Conservation (phyloP, 2,329 filamentous ascomycete species). For the Colletotrichum shisoi region DNA sequence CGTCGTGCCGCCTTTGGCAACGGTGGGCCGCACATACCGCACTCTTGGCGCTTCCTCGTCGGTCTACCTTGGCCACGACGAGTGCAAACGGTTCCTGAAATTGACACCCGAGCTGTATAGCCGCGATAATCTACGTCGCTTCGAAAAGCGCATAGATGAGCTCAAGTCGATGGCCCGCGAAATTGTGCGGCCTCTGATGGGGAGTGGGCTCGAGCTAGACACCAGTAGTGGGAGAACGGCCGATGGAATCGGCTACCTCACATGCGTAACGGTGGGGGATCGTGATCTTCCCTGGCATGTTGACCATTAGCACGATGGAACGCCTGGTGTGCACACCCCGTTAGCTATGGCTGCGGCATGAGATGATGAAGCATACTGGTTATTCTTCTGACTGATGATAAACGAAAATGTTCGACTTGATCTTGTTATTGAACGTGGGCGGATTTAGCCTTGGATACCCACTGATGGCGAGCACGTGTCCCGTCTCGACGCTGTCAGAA, state of each 20-base stretch:
- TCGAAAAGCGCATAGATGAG: constrained; percentile 88
- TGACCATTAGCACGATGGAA: constrained; percentile 38
- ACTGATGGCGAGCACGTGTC: constrained; percentile 9
- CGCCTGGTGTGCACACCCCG: neutral
- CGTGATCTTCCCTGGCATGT: constrained; percentile 61
- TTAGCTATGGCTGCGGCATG: constrained; percentile 1
- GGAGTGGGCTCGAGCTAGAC: constrained; percentile 84
- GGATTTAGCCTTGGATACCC: constrained; percentile 28
- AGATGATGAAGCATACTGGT: constrained; percentile 19
- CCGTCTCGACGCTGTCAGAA: neutral
- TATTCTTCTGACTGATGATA: constrained; percentile 27
- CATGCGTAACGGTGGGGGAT: constrained; percentile 59
- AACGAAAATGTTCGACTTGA: constrained; percentile 21
- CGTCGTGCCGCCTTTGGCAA: constrained; percentile 59
- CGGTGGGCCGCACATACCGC: constrained; percentile 77
- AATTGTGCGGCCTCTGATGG: constrained; percentile 83
- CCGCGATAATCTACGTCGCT: constrained; percentile 82
- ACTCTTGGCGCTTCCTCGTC: constrained; percentile 71
- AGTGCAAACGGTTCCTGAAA: constrained; percentile 90
- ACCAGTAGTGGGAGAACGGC: constrained; percentile 58
- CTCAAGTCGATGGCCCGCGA: constrained; percentile 84
- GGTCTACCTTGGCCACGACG: constrained; percentile 81
- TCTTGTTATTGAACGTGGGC: constrained; percentile 5
- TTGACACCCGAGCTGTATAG: constrained; percentile 82
- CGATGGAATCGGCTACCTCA: constrained; percentile 59